Percentiles rank a stretch among this genome's conserved stretches.
These are phyloP conservation scores for Grigorovia yakushimaensis DNA, from an alignment of 805 yeast species.

Conservation along the genomic window DNA sequence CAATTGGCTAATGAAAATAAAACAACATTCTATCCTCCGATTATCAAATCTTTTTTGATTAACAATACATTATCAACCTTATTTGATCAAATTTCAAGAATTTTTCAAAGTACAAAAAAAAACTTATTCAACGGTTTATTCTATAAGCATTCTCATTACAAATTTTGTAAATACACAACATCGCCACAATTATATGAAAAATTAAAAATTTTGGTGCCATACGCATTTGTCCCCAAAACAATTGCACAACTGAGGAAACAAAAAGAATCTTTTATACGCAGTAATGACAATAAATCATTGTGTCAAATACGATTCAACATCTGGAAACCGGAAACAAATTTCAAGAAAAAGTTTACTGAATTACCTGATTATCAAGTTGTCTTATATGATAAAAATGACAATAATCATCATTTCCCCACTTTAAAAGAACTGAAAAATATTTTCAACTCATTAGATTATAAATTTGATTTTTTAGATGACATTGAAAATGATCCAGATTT, in stretches of 20 bases:
- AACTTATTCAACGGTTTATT: constrained; percentile 12
- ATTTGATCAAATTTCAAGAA: background rate
- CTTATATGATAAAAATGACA: constrained; percentile 39
- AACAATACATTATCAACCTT: background rate
- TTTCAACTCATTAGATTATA: constrained; percentile 25
- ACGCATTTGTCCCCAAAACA: constrained; percentile 10
- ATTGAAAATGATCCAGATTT: constrained; percentile 8
- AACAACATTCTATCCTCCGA: constrained; percentile 11
- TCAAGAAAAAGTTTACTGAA: constrained; percentile 61
- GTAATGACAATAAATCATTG: constrained; percentile 1
- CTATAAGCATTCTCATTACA: constrained; percentile 14
- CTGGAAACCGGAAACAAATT: constrained; percentile 74
- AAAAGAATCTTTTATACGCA: background rate
- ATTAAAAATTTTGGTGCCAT: constrained; percentile 23
- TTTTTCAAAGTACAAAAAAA: background rate
- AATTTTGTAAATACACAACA: constrained; percentile 14
- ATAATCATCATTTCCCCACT: constrained; percentile 36
- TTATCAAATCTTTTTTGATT: background rate
- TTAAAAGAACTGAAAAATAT: constrained; percentile 33
- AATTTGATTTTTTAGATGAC: constrained; percentile 28
- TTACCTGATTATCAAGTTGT: constrained; percentile 66
- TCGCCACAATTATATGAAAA: constrained; percentile 25
- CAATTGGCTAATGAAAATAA: constrained; percentile 7
- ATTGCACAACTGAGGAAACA: constrained; percentile 4
- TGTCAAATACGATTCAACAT: constrained; percentile 44